These are phyloP conservation scores for Pythium myriotylum DNA, from an alignment of 352 stramenopile genomes.

Conservation along the genomic window DNA sequence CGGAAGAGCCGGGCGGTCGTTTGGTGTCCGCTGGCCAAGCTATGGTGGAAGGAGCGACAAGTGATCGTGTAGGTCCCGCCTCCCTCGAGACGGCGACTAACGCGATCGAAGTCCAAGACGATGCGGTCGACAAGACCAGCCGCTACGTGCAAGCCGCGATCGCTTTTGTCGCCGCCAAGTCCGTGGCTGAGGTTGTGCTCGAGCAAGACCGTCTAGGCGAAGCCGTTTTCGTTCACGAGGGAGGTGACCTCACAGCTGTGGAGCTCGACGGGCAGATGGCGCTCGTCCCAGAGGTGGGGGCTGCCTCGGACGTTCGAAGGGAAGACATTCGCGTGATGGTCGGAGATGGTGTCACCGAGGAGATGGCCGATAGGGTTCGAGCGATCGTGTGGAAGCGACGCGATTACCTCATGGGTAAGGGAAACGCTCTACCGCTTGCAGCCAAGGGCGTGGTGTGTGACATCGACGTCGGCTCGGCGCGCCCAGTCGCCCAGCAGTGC, in stretches of 20 bases:
- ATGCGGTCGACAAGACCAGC: background rate
- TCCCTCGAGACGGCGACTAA: too few relatives aligned
- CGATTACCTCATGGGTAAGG: conserved; percentile 32
- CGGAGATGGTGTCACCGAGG: background rate
- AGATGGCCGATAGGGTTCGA: conserved; percentile 21
- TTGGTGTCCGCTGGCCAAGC: too few relatives aligned
- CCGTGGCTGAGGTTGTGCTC: background rate
- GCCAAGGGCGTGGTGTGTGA: conserved; percentile 32
- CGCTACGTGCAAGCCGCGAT: background rate
- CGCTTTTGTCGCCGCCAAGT: background rate
- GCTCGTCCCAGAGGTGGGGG: conserved; percentile 22
- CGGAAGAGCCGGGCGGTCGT: too few relatives aligned
- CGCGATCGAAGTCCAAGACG: background rate
- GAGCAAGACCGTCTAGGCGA: conserved; percentile 1
- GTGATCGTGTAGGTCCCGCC: too few relatives aligned
- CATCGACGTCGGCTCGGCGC: conserved; percentile 31
- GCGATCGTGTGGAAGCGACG: conserved; percentile 23
- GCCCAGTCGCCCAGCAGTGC: conserved; percentile 21
- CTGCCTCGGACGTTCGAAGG: conserved; percentile 16
- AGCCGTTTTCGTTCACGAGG: conserved; percentile 19
- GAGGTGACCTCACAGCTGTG: conserved; percentile 10
- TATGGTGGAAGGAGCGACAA: too few relatives aligned
- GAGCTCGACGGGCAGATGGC: conserved; percentile 22
- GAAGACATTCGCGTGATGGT: conserved; percentile 25
- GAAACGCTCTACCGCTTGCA: conserved; percentile 20